Percentiles rank a stretch among this genome's conserved stretches.
Conservation (phyloP, 371 early-diverging fungal species). For the Umbelopsis sp. region DNA sequence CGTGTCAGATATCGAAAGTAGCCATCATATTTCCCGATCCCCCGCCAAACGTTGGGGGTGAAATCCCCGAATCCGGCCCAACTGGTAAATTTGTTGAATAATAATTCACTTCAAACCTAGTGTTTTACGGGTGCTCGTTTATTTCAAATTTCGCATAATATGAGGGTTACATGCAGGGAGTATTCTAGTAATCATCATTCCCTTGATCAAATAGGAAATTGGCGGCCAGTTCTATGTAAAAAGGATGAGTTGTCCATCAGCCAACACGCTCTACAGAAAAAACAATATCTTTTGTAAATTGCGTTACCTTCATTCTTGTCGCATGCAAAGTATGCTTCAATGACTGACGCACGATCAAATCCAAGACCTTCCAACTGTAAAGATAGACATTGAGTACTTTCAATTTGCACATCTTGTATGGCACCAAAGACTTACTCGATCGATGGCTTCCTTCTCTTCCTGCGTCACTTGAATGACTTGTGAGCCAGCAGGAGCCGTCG, state of each 20-base stretch:
- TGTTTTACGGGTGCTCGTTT: not conserved
- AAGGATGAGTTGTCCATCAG: not conserved
- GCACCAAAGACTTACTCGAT: slow-evolving; percentile 63
- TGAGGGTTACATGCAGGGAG: not conserved
- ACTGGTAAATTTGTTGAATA: too few species aligned
- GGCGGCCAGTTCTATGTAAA: slow-evolving; percentile 80
- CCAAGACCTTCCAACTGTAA: slow-evolving; percentile 85
- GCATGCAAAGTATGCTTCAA: slow-evolving; percentile 96
- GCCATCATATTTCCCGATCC: not conserved
- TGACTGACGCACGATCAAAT: slow-evolving; percentile 78
- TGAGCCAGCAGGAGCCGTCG: slow-evolving; percentile 41
- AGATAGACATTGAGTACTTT: not conserved
- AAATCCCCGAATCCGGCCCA: not conserved
- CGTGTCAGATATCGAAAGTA: too few species aligned
- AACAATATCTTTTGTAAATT: not conserved
- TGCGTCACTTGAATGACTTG: slow-evolving; percentile 82
- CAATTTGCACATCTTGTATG: not conserved
- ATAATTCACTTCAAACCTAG: too few species aligned
- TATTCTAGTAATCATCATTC: slow-evolving; percentile 33
- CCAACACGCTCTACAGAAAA: not conserved
- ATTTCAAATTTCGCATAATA: slow-evolving; percentile 7
- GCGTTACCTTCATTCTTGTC: slow-evolving; percentile 89
- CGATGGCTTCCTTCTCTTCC: slow-evolving; percentile 92
- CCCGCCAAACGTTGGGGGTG: slow-evolving; percentile 9
- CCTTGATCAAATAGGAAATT: slow-evolving; percentile 92